Evolutionary conservation across 2,329 filamentous ascomycete species (phyloP), one percentile per base, ranked within the genome.

Genomic region (Diaporthe capsici): DNA sequence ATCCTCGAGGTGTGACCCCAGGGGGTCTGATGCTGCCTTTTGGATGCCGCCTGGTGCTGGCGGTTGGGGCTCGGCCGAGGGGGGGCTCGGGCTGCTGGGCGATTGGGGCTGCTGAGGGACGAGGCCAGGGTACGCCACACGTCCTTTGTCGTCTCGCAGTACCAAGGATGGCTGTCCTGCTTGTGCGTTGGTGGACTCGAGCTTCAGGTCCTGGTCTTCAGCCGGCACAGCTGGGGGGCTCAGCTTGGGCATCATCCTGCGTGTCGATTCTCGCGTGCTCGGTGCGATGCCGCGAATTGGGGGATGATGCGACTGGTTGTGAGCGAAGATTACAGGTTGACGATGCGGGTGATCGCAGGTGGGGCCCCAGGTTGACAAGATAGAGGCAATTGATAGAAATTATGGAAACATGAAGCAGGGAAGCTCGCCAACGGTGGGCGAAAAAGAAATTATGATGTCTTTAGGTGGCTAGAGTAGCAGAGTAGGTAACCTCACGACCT

Each of bases 51-150:
- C 25, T 71, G 34, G 9, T n/a, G 44, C 20, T 2, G 53, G 57
- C 31, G 70, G 25, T 28, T 73, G 25, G 2, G 37, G 22, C 31
- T 39, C 17, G 44, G 73, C 13, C 47, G 31, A 8, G 12, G 37
- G 37, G 60, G 71, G 67, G 28, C 22, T 53, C 5, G 22, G 31
- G 22, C 65, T 49, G 34, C n/a, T 57, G 0, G 78, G 79, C 47
- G 79, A 79, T 53, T 79, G 67, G 3, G 80, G 80, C 17, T 78
- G 76, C 1, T 81, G 82, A 7, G 84, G 84, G 3, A 85, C 81
- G 9, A 79, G 77, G 34, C 79, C 77, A 12, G 84, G 84, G 68
- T 81, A 85, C 4, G 80, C 80, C 34, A 84, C 76, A 44, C 80
- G 75, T 47, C 82, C 83, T 10, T 79, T 63, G 13, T 74, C 76